phyloP scores from a whole-genome alignment of 768 basidiomycete genomes.

The Amyloporia xantha region DNA sequence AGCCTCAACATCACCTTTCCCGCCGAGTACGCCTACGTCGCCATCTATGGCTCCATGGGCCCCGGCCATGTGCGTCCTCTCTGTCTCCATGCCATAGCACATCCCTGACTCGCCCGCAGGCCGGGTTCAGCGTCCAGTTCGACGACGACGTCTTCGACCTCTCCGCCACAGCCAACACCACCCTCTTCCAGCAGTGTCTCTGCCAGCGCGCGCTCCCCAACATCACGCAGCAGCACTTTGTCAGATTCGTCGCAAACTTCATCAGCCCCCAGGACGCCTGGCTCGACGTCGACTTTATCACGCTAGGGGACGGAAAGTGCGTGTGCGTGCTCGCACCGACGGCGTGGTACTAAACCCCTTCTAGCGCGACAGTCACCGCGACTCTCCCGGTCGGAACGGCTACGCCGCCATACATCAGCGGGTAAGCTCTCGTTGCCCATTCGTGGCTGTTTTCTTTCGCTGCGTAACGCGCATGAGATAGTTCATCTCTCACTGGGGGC shows the following conservation, averaged over 20 bases:
- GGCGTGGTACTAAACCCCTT: too few relatives aligned
- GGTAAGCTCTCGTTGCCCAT: too few relatives aligned
- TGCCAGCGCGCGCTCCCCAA: constrained; percentile 15
- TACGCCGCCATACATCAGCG: constrained; percentile 5
- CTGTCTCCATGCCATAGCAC: background rate
- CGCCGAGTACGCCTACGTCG: constrained; percentile 14
- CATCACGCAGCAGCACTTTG: constrained; percentile 11
- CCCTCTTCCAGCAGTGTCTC: constrained; percentile 21
- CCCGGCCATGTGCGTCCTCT: constrained; percentile 21
- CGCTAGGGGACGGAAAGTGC: constrained; percentile 11
- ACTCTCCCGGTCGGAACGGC: constrained; percentile 5
- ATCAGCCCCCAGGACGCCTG: constrained; percentile 9
- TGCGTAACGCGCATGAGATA: too few relatives aligned
- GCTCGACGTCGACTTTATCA: constrained; percentile 27
- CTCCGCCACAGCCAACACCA: constrained; percentile 13
- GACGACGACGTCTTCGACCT: constrained; percentile 17
- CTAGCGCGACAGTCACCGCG: background rate
- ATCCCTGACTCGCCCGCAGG: constrained; percentile 8
- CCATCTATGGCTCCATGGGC: constrained; percentile 24
- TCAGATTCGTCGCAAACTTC: constrained; percentile 15
- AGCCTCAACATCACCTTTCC: constrained; percentile 17
- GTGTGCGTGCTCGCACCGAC: background rate
- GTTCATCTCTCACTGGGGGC: too few relatives aligned
- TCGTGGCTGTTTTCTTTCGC: too few relatives aligned
- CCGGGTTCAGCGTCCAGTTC: constrained; percentile 18